Evolutionary conservation across 345 rosid species (phyloP).

Genomic region (Toxicodendron radicans): DNA sequence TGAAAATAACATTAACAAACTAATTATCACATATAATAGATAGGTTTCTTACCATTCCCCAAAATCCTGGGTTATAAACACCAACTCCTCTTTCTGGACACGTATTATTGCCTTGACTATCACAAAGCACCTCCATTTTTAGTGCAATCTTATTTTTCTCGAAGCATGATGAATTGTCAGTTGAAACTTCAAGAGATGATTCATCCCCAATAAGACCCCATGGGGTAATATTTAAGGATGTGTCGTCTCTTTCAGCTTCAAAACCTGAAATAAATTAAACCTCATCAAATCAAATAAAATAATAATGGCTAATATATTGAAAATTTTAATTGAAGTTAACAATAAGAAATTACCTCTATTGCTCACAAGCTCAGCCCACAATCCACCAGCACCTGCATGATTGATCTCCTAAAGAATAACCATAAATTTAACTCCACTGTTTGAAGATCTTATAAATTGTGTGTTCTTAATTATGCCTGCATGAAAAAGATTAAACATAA

Average conservation of each 20-base stretch:
- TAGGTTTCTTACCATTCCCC: conserved; percentile 87
- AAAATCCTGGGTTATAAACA: conserved; percentile 87
- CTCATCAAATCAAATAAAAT: conserved; percentile 8
- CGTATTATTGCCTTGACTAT: conserved; percentile 37
- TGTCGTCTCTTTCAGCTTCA: conserved; percentile 90
- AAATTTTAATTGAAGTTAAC: not conserved
- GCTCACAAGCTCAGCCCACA: conserved; percentile 96
- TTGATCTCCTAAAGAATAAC: conserved; percentile 74
- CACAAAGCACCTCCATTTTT: conserved; percentile 85
- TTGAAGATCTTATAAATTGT: not conserved
- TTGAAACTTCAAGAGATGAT: conserved; percentile 60
- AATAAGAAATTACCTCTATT: conserved; percentile 65
- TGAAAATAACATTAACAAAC: not conserved
- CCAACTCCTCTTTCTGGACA: conserved; percentile 94
- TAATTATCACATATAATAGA: too few relatives aligned
- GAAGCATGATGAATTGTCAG: conserved; percentile 87
- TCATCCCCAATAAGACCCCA: conserved; percentile 80
- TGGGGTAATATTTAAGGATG: conserved; percentile 84
- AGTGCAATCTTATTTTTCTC: conserved; percentile 86
- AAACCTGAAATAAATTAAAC: conserved; percentile 51
- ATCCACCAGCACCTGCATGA: conserved; percentile 98
- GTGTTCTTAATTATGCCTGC: too few relatives aligned
- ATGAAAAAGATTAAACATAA: not conserved
- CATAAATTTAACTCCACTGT: too few relatives aligned
- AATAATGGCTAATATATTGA: not conserved